Base-by-base conservation (phyloP, 2,329 filamentous ascomycete species). In the Cercospora brassicicola region DNA sequence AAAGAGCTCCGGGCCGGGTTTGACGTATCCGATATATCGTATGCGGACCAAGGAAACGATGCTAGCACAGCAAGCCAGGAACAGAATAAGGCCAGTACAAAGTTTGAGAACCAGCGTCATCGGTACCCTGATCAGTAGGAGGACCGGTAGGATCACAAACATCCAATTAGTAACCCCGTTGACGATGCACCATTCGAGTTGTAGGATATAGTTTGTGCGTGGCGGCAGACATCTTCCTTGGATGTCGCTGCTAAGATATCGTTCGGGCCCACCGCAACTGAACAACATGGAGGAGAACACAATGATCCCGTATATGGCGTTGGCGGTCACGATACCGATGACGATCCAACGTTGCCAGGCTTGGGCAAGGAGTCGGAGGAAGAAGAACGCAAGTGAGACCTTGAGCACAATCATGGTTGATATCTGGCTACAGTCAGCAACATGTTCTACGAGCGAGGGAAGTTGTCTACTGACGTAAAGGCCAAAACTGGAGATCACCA, bases 361-460 rank as follows among this genome's bases (percentile, higher is more conserved):
- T 39, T 77, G 74, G 15, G 72, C 75, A n/a, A 82, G 76, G 57
- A 83, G 79, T 2, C 82, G 80, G 9, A 80, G 75, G 72, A 83
- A 82, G 74, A 83, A 83, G 39, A 83, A 71, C 7, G 78, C 81
- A 4, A 84, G 72, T 1, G 82, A 82, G 23, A 83, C 78, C 69
- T 84, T 84, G 67, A 83, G 71, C 15, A 78, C 70, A 67, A 81
- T 78, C 68, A 81, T 79, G 0, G 80, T 77, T n/a, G 78, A 65
- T 42, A 82, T 69, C 61, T 63, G 48, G 20, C 10, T 28, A 39
- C 9, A 10, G 31, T 63, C 48, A 62, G 60, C 31, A 23, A 23
- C 11, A 15, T 26, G 5, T 20, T 26, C 23, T 36, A 20, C 2
- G 15, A 23, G 39, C 20, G 8, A 11, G 18, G 20, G 18, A 6